Evolutionary conservation across 2,329 filamentous ascomycete species (phyloP).

Genomic region (Aspergillus bombycis): DNA sequence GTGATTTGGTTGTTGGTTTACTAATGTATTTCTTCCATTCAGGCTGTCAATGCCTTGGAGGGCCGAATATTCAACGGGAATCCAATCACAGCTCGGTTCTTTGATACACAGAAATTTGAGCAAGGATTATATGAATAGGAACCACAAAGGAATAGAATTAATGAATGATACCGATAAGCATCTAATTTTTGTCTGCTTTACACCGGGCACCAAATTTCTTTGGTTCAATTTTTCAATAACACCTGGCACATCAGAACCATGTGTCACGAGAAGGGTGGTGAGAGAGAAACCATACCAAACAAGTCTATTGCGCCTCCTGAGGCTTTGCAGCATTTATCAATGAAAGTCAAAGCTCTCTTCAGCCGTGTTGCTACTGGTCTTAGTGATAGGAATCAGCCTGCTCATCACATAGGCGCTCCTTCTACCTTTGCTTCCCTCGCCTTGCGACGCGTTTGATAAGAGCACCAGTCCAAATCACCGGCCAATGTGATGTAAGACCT

Average conservation of each 20-base stretch:
- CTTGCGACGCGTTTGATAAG: not conserved
- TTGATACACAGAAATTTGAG: constrained; percentile 81
- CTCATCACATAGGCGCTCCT: not conserved
- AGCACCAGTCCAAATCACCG: not conserved
- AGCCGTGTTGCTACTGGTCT: not conserved
- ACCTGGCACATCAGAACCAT: not conserved
- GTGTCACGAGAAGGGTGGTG: not conserved
- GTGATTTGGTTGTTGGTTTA: not conserved
- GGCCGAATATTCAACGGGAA: constrained; percentile 89
- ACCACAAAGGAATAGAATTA: constrained; percentile 7
- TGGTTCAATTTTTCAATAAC: not conserved
- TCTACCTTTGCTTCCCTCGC: not conserved
- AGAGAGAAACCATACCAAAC: not conserved
- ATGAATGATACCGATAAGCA: not conserved
- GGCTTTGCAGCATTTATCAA: not conserved
- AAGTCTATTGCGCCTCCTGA: not conserved
- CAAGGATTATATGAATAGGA: constrained; percentile 57
- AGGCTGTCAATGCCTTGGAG: constrained; percentile 89
- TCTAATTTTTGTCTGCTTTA: not conserved
- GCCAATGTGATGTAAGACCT: constrained; percentile 20
- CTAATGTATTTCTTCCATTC: not conserved
- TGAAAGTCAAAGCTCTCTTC: not conserved
- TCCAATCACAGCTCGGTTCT: constrained; percentile 78
- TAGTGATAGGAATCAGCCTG: not conserved
- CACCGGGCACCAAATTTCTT: not conserved